Base-by-base conservation (phyloP, 495 filamentous ascomycete genomes). In the Neurospora tetraspora region DNA sequence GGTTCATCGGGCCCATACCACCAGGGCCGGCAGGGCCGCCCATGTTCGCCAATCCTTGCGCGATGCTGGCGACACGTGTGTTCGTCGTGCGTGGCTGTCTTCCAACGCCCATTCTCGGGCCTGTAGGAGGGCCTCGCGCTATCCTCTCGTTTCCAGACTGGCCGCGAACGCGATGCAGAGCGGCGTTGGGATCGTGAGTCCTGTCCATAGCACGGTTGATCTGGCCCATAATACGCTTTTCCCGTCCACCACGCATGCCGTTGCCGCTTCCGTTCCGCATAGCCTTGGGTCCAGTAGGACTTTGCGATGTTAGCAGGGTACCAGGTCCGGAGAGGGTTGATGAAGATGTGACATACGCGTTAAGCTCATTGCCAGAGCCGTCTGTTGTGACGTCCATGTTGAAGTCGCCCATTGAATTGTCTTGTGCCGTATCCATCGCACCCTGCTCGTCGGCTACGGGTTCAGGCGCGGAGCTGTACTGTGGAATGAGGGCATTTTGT, bases 121-220 rank as follows among this genome's bases (percentile, higher is more conserved):
- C 94, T 73, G 89, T 92, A 12, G 91, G 92, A 38, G 92, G 88
- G 34, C 88, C 90, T 75, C 94, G 89, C 39, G 82, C 84, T 73
- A 98, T 92, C 36, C 95, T 87, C 71, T 92, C 93, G 39, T 85
- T 88, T 71, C 92, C 90, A 75, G 88, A 87, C 70, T 91, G 88
- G 68, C 88, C 85, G 73, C 92, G 90, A 16, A 97, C 89, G 23
- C 95, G 91, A 79, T 98, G 95, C 39, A 99, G 87, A 45, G 89
- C 85, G 20, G 88, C 85, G 53, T 61, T 61, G 70, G 70, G 70
- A 73, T 95, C 93, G 53, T 86, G 82, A 27, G 84, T 86, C 70
- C 96, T 89, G 74, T 96, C 93, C 89, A 99, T 87, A n/a, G 89
- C 89, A 74, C 91, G 92, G 78, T 93, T 91, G 76, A 98, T 87